Base-by-base conservation (phyloP, 148 eudicot genomes). In the Rhododendron molle region DNA sequence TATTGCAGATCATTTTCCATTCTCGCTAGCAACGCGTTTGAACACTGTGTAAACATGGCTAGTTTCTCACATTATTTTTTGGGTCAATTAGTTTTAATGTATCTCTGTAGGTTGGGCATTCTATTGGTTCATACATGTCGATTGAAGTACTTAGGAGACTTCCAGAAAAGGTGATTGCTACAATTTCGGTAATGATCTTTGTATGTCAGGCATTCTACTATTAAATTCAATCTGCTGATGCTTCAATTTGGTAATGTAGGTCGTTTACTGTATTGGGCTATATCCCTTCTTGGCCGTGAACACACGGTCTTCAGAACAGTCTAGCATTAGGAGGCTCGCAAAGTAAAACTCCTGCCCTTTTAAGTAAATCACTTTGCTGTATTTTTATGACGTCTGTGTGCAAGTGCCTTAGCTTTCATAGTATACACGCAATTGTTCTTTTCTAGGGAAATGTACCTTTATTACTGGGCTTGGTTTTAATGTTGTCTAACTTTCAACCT, bases 211-310 rank as follows among this genome's bases (percentile, higher is more conserved):
- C 7, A 8, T 44, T 81, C 43, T 15, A 49, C 83, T 49, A 11
- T 65, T 65, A 62, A 30, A n/a, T 28, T 38, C 58, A 3, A 21
- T 34, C 74, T 54, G 60, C 52, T 89, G 30, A 89, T 30, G 47
- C 52, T 82, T 74, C 47, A 80, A 30, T 83, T 36, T 87, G 44
- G 58, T 58, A 67, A 71, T 81, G 20, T 90, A 96, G 99, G 96
- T 94, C 86, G 76, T 88, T 81, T 92, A 92, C 89, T 94, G 86
- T 86, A 88, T 94, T 34, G 93, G 91, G 84, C 88, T 96, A 14
- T 96, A 96, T 88, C 99, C 99, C 43, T 96, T 95, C 88, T 87
- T 96, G 92, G 91, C 93, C 16, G 86, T 95, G 85, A 91, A 96
- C 86, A 76, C 89, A 72, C 81, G 86, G 86, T 95, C 99, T 52